These are phyloP conservation scores for Neospora caninum DNA, from an alignment of 169 alveolate genomes.

Conservation along the genomic window DNA sequence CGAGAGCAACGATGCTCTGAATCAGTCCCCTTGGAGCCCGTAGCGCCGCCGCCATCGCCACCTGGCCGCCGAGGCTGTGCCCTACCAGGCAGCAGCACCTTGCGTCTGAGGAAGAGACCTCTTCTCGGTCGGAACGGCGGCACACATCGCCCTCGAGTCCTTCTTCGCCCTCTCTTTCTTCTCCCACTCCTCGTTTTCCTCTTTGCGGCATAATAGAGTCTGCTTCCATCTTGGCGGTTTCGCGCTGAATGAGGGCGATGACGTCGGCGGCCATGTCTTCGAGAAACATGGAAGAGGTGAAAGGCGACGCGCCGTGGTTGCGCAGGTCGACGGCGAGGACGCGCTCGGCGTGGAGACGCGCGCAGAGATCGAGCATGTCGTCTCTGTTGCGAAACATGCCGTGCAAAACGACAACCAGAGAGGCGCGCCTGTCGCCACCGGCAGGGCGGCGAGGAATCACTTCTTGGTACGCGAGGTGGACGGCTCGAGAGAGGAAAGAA, in stretches of 20 bases:
- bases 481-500: not conserved
- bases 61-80: conserved; percentile 26
- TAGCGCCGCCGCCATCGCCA: conserved; percentile 7
- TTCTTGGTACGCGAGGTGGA: not conserved
- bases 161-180: no score
- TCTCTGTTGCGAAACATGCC: not conserved
- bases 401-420: not conserved
- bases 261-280: conserved; percentile 31
- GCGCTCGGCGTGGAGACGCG: not conserved
- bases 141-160: no score
- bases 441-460: not conserved
- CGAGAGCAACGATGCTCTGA: not conserved
- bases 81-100: not conserved
- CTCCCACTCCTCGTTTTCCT: not conserved
- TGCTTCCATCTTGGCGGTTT: no score
- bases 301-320: conserved; percentile 14
- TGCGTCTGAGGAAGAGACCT: not conserved
- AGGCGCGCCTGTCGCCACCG: not conserved
- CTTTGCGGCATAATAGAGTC: no score
- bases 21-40: not conserved
- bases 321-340: conserved; percentile 12
- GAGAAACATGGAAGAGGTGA: not conserved
- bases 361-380: not conserved
- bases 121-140: no score
- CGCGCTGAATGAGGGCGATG: not conserved